phyloP scores from a whole-genome alignment of 2,329 filamentous ascomycete genomes.

The Chaetomium globosum region DNA sequence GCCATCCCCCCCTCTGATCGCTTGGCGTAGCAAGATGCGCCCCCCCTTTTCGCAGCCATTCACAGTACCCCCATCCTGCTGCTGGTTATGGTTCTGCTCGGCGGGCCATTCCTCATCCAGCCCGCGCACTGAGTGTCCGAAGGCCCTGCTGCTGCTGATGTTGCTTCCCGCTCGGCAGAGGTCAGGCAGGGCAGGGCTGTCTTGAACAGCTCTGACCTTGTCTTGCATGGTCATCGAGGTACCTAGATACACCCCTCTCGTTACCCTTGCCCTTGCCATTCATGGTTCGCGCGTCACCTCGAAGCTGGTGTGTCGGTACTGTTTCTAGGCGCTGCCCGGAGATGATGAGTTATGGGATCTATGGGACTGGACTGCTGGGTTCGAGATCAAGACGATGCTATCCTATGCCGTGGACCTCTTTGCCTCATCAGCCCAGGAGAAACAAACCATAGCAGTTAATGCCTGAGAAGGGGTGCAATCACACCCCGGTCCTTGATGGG shows the following conservation, averaged over 20 bases:
- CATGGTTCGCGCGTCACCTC: neutral
- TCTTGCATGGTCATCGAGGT: conserved; percentile 3
- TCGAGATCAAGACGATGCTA: conserved; percentile 12
- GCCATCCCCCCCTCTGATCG: conserved; percentile 26
- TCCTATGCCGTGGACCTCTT: conserved; percentile 12
- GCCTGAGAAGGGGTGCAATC: conserved; percentile 24
- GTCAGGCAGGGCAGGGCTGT: conserved; percentile 15
- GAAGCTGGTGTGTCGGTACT: neutral
- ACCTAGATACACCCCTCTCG: conserved; percentile 16
- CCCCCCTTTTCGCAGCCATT: conserved; percentile 27
- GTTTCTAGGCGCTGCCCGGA: neutral
- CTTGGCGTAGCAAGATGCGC: conserved; percentile 26
- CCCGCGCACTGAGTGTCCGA: conserved; percentile 26
- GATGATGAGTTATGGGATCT: neutral
- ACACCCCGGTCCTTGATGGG: conserved; percentile 25
- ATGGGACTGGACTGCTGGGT: neutral
- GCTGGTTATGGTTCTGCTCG: conserved; percentile 21
- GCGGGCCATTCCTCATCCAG: conserved; percentile 30
- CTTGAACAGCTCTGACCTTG: conserved; percentile 1
- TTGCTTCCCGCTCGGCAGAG: conserved; percentile 35
- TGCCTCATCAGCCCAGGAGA: neutral
- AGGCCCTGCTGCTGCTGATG: conserved; percentile 24
- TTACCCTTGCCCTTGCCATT: neutral
- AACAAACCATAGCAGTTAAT: conserved; percentile 27
- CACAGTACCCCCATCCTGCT: conserved; percentile 28